Conservation (phyloP, 495 filamentous ascomycete genomes). For the Aspergillus taichungensis region DNA sequence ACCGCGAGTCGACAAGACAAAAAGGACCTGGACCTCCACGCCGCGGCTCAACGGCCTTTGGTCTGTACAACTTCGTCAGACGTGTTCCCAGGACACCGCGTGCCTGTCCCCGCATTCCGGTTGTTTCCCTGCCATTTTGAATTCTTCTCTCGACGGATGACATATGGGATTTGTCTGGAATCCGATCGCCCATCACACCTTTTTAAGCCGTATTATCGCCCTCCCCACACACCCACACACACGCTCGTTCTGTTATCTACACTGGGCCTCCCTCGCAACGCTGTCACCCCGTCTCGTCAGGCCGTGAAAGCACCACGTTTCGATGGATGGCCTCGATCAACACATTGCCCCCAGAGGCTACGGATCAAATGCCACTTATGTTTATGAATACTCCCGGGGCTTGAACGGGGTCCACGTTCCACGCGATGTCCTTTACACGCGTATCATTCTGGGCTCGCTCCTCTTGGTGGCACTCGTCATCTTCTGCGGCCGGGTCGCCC, state of each 20-base stretch:
- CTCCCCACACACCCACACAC: neutral
- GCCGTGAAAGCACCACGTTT: constrained; percentile 4
- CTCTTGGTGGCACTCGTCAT: constrained; percentile 40
- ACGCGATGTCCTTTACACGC: constrained; percentile 33
- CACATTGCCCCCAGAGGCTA: constrained; percentile 25
- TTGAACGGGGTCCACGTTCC: constrained; percentile 36
- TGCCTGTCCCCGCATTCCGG: constrained; percentile 5
- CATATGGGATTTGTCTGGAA: neutral
- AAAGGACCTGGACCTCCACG: no score
- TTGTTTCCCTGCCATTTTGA: constrained; percentile 10
- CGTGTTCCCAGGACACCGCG: neutral
- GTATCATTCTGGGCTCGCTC: constrained; percentile 39
- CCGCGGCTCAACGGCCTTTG: no score
- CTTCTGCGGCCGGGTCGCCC: constrained; percentile 47
- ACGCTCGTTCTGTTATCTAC: no score
- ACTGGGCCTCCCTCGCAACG: neutral
- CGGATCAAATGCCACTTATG: constrained; percentile 31
- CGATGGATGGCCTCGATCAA: constrained; percentile 28
- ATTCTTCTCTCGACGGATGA: constrained; percentile 5
- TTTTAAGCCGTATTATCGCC: neutral
- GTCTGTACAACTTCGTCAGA: neutral
- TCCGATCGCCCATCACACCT: neutral
- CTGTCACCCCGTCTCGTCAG: constrained; percentile 1
- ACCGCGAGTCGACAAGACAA: no score
- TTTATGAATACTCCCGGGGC: constrained; percentile 37